Conservation (phyloP, 345 rosid species). For the Eucalyptus albens region DNA sequence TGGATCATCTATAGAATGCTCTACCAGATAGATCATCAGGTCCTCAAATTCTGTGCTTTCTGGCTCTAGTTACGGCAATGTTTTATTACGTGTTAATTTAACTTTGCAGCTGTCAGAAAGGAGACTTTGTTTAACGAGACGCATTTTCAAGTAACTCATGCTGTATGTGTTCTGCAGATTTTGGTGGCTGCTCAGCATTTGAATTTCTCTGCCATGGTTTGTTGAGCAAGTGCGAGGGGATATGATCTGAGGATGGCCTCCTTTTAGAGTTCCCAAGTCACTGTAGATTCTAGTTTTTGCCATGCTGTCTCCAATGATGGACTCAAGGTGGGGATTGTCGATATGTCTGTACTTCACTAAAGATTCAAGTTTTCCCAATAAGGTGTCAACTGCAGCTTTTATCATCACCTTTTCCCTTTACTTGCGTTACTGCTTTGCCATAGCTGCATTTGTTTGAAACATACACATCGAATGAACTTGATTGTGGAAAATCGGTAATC, state of each 20-base stretch:
- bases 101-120: not conserved
- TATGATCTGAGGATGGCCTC: not conserved
- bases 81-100: not conserved
- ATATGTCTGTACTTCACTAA: slow-evolving; percentile 10
- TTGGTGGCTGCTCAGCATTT: not conserved
- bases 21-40: not conserved
- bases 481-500: not conserved
- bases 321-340: slow-evolving; percentile 5
- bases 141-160: not conserved
- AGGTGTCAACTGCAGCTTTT: slow-evolving; percentile 6
- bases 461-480: not conserved
- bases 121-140: not conserved
- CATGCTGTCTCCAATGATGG: slow-evolving; percentile 18
- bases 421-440: not conserved
- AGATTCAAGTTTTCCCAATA: not conserved
- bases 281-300: not conserved
- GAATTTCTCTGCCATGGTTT: not conserved
- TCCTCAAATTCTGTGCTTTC: not conserved
- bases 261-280: not conserved
- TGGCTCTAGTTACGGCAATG: not conserved
- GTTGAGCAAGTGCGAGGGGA: not conserved
- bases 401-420: not conserved
- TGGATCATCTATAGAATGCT: not conserved
- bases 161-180: not conserved
- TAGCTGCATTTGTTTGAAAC: not conserved